These are phyloP conservation scores for Cladosporium sp. DNA, from an alignment of 2,329 filamentous ascomycete genomes.

Conservation along the genomic window DNA sequence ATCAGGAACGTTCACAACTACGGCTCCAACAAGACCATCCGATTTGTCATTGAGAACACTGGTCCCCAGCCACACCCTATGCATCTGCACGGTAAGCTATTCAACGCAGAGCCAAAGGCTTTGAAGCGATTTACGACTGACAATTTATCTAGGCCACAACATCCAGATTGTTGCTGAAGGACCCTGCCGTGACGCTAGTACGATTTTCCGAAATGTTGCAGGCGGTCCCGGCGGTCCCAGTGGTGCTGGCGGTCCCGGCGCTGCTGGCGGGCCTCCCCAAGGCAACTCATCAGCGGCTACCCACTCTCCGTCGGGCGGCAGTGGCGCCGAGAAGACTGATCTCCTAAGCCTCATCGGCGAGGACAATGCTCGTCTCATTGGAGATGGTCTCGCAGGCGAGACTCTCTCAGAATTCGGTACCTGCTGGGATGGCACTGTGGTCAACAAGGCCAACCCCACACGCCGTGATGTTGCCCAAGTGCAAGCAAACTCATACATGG, in stretches of 20 bases:
- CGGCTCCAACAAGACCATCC: slow-evolving; percentile 35
- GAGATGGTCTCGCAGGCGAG: slow-evolving; percentile 3
- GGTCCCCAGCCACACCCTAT: slow-evolving; percentile 35
- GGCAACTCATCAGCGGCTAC: neutral
- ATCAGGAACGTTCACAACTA: slow-evolving; percentile 39
- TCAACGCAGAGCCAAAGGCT: neutral
- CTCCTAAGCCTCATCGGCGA: neutral
- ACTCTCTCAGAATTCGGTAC: slow-evolving; percentile 2
- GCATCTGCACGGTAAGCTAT: slow-evolving; percentile 41
- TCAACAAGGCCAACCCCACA: slow-evolving; percentile 35
- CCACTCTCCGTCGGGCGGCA: neutral
- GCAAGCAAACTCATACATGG: slow-evolving; percentile 30
- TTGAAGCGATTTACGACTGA: neutral
- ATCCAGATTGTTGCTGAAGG: slow-evolving; percentile 42
- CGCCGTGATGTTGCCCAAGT: slow-evolving; percentile 35
- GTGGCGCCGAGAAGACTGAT: neutral
- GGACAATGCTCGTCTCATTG: neutral
- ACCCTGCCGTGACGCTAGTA: slow-evolving; percentile 21
- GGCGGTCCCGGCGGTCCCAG: too few relatives aligned
- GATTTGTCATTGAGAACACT: slow-evolving; percentile 37
- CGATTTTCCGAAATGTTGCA: neutral
- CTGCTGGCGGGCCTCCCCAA: neutral
- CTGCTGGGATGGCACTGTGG: slow-evolving; percentile 38
- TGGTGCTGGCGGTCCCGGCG: too few relatives aligned
- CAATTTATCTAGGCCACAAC: slow-evolving; percentile 32